Evolutionary conservation across 805 yeast species (phyloP), one percentile per base, ranked within the genome.

Genomic region (Ascoidea asiatica): DNA sequence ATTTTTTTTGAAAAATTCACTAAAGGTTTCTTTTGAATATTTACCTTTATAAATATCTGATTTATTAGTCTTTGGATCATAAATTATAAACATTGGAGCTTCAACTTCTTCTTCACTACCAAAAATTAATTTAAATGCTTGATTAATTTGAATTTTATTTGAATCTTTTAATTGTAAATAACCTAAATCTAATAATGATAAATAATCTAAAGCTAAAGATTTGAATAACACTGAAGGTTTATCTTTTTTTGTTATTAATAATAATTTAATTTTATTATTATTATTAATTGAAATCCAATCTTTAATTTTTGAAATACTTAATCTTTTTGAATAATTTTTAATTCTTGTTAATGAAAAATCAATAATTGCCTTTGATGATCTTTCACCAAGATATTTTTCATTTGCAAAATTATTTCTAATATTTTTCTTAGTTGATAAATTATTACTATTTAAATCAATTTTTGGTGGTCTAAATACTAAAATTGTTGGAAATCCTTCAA

Each of bases 401-500:
- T 68, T 63, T 0, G 74, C 73, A 59, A 75, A 81, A 7, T 55
- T 57, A 2, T 43, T 45, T 35, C 46, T 47, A 20, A 42, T 40
- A 2, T 40, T 19, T 15, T 41, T 51, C 15, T 43, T 43, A 8
- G 43, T 40, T 8, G 19, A 36, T 5, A 33, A 21, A 17, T 58
- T 50, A 15, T 50, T 50, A 21, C 54, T 49, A 11, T 54, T 52
- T 4, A 60, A 38, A 39, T 62, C 56, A 22, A 64, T 64, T 55
- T 84, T 85, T 19, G 92, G 88, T 1, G 97, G 95, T 54, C 90
- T 72, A 63, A 82, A 89, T 4, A 81, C 80, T 64, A 79, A 62
- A 23, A 92, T 59, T 0, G 97, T 85, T 6, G 98, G 98, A 61
- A 73, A 90, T 0, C 95, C 95, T 52, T 75, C 67, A 23, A 92